A percentile compares a stretch with the other conserved stretches of the same genome.
Conservation (phyloP, 331 rosid genomes). For the Arachis monticola region DNA sequence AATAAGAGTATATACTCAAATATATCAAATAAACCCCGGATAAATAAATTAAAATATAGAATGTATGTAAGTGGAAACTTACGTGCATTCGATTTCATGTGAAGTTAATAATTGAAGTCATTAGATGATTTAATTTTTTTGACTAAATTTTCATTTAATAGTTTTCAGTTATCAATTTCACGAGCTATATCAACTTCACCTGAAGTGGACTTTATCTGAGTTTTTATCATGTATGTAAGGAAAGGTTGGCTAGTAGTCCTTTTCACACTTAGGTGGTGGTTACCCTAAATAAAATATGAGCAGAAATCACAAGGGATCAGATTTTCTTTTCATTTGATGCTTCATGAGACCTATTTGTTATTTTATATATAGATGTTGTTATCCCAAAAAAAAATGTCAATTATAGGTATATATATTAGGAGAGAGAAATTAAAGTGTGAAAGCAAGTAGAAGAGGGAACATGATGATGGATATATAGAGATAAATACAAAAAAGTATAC, state of each 20-base stretch:
- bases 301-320: constrained; percentile 51
- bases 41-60: too few species aligned
- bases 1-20: too few species aligned
- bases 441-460: background rate
- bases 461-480: constrained; percentile 15
- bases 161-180: too few species aligned
- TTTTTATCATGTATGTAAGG: constrained; percentile 4
- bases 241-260: constrained; percentile 81
- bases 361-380: constrained; percentile 20
- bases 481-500: constrained; percentile 18
- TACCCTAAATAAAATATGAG: constrained; percentile 57
- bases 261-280: constrained; percentile 76
- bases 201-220: too few species aligned
- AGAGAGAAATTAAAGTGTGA: constrained; percentile 15
- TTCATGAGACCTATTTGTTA: constrained; percentile 29
- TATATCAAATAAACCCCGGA: too few species aligned
- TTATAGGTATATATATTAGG: constrained; percentile 32
- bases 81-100: too few species aligned
- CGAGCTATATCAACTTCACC: too few species aligned
- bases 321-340: constrained; percentile 37
- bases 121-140: too few species aligned
- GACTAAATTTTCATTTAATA: too few species aligned
- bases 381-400: constrained; percentile 42
- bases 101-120: too few species aligned
- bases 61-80: too few species aligned